Evolutionary conservation across 305 asterid genomes (phyloP).

Genomic region (Solanum hybrid): DNA sequence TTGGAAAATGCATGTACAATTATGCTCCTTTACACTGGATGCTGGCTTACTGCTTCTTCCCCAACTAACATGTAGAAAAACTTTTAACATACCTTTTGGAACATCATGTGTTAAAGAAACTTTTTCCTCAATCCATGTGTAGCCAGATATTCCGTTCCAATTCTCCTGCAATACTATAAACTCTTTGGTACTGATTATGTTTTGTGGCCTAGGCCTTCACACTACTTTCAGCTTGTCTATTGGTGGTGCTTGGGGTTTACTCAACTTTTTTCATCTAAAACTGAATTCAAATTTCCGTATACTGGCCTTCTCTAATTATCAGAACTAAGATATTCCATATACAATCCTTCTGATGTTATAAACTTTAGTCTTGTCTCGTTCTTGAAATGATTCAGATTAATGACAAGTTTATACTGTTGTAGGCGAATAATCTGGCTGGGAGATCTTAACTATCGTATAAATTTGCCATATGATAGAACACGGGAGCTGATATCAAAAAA

Average conservation of each 20-base stretch:
- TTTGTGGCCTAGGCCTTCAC: not conserved
- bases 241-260: not conserved
- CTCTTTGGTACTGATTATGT: not conserved
- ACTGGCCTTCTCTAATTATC: not conserved
- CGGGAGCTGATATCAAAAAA: constrained; percentile 48
- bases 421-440: constrained; percentile 95
- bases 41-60: not conserved
- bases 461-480: constrained; percentile 61
- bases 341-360: not conserved
- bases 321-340: not conserved
- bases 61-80: not conserved
- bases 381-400: not conserved
- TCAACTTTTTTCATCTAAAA: not conserved
- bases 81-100: not conserved
- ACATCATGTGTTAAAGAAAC: not conserved
- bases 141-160: not conserved
- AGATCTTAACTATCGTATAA: constrained; percentile 82
- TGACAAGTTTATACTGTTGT: constrained; percentile 18
- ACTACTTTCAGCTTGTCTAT: not conserved
- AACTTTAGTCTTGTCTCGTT: not conserved
- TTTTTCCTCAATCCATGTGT: not conserved
- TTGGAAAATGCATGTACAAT: not conserved
- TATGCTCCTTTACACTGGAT: not conserved
- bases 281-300: not conserved
- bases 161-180: not conserved